Conservation (phyloP, 2,329 filamentous ascomycete genomes). For the Thielaviopsis populi region DNA sequence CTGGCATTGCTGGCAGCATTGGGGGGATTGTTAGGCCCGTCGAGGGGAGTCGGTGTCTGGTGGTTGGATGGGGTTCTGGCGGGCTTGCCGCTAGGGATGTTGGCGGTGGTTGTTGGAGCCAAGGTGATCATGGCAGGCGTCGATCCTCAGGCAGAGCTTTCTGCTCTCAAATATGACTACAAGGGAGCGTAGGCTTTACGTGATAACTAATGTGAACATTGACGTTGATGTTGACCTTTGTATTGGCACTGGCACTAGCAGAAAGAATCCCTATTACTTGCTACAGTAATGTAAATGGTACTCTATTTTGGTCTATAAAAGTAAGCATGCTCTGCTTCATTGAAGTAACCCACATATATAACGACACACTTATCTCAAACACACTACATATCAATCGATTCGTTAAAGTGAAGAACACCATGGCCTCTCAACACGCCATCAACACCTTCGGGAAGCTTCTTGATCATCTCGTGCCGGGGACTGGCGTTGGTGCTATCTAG, state of each 20-base stretch:
- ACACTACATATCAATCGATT: slow-evolving; percentile 61
- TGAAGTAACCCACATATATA: neutral
- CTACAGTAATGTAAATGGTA: neutral
- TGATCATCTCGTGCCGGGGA: slow-evolving; percentile 35
- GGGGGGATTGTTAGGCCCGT: neutral
- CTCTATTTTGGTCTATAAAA: slow-evolving; percentile 6
- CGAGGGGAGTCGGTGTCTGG: slow-evolving; percentile 25
- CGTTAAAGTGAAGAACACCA: slow-evolving; percentile 82
- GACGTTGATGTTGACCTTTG: neutral
- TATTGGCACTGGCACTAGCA: neutral
- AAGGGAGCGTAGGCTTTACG: slow-evolving; percentile 42
- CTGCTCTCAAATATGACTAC: slow-evolving; percentile 46
- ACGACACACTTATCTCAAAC: neutral
- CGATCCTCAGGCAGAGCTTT: slow-evolving; percentile 51
- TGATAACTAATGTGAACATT: neutral
- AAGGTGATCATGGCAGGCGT: slow-evolving; percentile 53
- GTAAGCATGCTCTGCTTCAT: neutral
- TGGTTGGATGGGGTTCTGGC: slow-evolving; percentile 31
- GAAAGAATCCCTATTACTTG: neutral
- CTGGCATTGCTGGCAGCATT: slow-evolving; percentile 39
- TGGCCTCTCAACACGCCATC: slow-evolving; percentile 77
- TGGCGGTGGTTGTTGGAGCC: slow-evolving; percentile 43
- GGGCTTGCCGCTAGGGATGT: slow-evolving; percentile 42
- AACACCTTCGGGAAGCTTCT: slow-evolving; percentile 59
- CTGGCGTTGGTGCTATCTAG: slow-evolving; percentile 30